These are phyloP conservation scores for Cadophora sp. DNA, from an alignment of 2,329 filamentous ascomycete genomes.

Conservation along the genomic window DNA sequence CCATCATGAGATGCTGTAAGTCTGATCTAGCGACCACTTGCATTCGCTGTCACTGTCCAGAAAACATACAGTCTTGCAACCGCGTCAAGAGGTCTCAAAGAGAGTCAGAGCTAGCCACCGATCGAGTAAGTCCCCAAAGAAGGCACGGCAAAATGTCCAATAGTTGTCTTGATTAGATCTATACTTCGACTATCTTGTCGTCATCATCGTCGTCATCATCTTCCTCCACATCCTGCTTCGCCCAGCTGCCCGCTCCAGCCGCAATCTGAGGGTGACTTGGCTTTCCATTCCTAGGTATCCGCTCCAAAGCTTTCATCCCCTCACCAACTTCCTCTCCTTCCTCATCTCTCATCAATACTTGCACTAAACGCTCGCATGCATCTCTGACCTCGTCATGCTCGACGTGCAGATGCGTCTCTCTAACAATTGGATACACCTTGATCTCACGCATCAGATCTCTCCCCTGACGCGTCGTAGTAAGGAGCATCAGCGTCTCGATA, in stretches of 20 bases:
- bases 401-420: constrained; percentile 82
- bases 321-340: constrained; percentile 42
- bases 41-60: too few relatives aligned
- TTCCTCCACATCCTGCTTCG: constrained; percentile 32
- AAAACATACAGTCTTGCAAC: too few relatives aligned
- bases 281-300: constrained; percentile 21
- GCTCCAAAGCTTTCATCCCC: constrained; percentile 39
- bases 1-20: too few relatives aligned
- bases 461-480: constrained; percentile 79
- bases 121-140: background rate
- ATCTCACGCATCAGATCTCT: constrained; percentile 76
- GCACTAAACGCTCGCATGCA: constrained; percentile 86
- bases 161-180: constrained; percentile 6
- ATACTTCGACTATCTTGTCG: constrained; percentile 45
- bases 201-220: constrained; percentile 42
- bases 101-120: background rate
- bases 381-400: constrained; percentile 82
- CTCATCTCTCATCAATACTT: constrained; percentile 56
- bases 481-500: constrained; percentile 83
- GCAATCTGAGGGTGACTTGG: constrained; percentile 20
- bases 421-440: constrained; percentile 87
- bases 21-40: too few relatives aligned
- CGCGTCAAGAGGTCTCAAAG: background rate
- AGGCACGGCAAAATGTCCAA: background rate
- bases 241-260: constrained; percentile 28